Conservation (phyloP, 305 asterid species). For the Solanum aculeatissimum region DNA sequence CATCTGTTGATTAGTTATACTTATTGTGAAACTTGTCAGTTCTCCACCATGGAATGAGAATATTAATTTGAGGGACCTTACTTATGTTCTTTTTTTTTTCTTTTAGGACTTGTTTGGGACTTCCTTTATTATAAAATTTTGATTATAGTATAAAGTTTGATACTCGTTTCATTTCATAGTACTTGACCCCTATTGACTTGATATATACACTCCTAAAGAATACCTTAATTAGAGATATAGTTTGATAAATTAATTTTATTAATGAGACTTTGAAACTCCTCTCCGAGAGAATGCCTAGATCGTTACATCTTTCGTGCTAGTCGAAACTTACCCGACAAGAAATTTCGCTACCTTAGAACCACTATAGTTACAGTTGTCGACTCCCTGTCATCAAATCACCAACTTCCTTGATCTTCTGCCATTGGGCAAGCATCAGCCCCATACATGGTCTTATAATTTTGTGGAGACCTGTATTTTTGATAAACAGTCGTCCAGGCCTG, state of each 20-base stretch:
- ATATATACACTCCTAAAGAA: neutral
- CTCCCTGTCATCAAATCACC: too few species aligned
- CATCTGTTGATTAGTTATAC: neutral
- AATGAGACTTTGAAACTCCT: neutral
- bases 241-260: neutral
- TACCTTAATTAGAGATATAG: neutral
- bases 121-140: neutral
- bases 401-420: too few species aligned
- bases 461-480: too few species aligned
- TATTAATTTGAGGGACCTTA: neutral
- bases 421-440: too few species aligned
- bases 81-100: neutral
- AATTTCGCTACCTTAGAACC: too few species aligned
- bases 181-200: too few species aligned
- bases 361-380: too few species aligned
- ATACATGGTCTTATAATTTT: too few species aligned
- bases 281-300: too few species aligned
- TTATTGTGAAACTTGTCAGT: neutral
- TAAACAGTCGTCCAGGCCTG: too few species aligned
- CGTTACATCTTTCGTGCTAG: too few species aligned
- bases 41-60: neutral
- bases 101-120: neutral
- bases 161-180: neutral
- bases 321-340: too few species aligned
- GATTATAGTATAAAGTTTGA: neutral